Conservation (phyloP, 768 basidiomycete genomes). For the Psilocybe tampanensis region DNA sequence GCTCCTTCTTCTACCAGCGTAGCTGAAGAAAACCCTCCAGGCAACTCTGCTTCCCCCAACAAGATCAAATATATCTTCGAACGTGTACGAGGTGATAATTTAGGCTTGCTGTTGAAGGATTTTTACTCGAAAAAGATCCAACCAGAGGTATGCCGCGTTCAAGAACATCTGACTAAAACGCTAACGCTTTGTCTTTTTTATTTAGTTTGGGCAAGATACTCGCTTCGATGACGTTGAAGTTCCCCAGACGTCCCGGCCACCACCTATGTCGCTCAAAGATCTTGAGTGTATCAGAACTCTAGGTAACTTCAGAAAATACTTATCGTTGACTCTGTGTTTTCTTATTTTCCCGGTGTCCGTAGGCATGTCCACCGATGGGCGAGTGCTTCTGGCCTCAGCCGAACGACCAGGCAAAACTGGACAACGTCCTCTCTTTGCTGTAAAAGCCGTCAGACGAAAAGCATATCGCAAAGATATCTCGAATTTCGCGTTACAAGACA, state of each 20-base stretch:
- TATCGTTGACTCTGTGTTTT: not conserved
- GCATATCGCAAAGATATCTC: constrained; percentile 23
- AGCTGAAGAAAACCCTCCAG: not conserved
- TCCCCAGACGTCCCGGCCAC: not conserved
- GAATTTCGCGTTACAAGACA: not conserved
- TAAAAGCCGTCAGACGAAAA: constrained; percentile 46
- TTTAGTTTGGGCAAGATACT: not conserved
- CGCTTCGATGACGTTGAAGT: not conserved
- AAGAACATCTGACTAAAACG: not conserved
- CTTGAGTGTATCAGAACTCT: not conserved
- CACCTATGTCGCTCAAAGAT: not conserved
- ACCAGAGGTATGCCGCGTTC: not conserved
- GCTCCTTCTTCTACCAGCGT: not conserved
- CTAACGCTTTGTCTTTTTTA: not conserved
- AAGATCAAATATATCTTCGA: not conserved
- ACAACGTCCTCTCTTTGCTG: constrained; percentile 42
- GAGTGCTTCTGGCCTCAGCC: constrained; percentile 44
- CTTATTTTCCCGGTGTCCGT: not conserved
- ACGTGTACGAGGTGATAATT: not conserved
- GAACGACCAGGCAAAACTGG: constrained; percentile 26
- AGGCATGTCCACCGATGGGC: constrained; percentile 39
- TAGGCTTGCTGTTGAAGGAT: not conserved
- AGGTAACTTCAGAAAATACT: not conserved
- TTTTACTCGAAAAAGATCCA: not conserved
- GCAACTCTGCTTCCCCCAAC: not conserved